phyloP scores from a whole-genome alignment of 2,329 filamentous ascomycete species.

The Trichoderma semiorbis region DNA sequence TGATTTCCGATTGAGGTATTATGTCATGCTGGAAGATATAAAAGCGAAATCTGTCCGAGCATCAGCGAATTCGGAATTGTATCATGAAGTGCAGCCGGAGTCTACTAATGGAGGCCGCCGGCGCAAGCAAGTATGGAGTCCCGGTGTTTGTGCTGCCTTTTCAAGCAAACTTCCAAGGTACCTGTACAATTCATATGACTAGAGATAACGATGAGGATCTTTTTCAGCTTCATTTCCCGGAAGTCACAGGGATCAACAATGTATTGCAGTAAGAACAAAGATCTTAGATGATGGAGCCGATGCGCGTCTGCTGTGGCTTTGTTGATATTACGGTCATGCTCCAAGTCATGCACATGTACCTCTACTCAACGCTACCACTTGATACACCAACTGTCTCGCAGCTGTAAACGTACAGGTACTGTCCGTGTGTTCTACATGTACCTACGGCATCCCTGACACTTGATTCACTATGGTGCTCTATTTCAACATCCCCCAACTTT shows the following conservation, averaged over 20 bases:
- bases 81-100: background rate
- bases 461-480: background rate
- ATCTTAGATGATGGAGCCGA: background rate
- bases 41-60: background rate
- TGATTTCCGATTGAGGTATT: background rate
- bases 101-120: constrained; percentile 11
- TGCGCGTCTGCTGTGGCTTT: background rate
- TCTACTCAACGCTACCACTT: background rate
- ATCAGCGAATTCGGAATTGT: background rate
- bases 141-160: background rate
- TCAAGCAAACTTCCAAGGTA: background rate
- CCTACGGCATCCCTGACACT: background rate
- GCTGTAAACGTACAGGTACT: background rate
- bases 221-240: background rate
- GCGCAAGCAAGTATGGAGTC: background rate
- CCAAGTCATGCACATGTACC: background rate
- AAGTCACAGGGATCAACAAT: background rate
- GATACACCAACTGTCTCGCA: background rate
- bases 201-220: background rate
- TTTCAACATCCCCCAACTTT: background rate
- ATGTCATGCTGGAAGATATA: background rate
- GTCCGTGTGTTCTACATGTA: background rate
- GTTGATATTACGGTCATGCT: background rate
- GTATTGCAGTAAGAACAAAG: background rate
- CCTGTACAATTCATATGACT: background rate